Evolutionary conservation across 2,329 filamentous ascomycete genomes (phyloP), one percentile per base, ranked within the genome.

Genomic region (Cladosporium austrohemisphaericum): DNA sequence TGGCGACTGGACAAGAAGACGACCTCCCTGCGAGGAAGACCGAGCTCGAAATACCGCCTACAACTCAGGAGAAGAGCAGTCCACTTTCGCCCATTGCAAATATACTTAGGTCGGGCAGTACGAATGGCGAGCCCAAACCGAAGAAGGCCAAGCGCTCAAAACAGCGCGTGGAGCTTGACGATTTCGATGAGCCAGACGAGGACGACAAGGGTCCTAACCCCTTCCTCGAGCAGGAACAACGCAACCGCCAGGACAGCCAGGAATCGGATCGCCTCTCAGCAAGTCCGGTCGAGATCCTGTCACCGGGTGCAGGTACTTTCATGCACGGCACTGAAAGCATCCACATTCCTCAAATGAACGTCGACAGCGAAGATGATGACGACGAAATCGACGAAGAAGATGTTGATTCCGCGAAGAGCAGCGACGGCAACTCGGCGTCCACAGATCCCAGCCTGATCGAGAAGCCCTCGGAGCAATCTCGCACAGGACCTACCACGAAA

Each of bases 211-310:
- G 47, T n/a, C 33, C 43, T 3, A 64, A 41, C 13, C 47, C 47
- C 6, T 50, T 50, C 37, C 37, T 43, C 22, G 61, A 68, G 41
- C 59, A 68, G 35, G 57, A 66, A 28, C 58, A 64, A 43, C 32
- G 54, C n/a, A 25, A 47, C 20, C 49, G 50, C 10, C 49, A 63
- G 20, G 47, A 52, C 16, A 47, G 52, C 14, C 54, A 50, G 38
- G 60, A 62, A n/a, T 56, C 57, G 38, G 76, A 79, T 41, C 73
- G 78, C 32, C 63, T 82, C 23, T 81, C 82, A 4, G 84, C 87
- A 62, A 88, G 85, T 8, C 85, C 85, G 3, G 76, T 85, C 5
- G 74, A 84, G 54, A 75, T 85, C 4, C 83, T 82, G 13, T 79
- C 81, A 1, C 63, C 37, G 10, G 38, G 38, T 9, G 19, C 22